These are phyloP conservation scores for Phaffomyces thermotolerans DNA, from an alignment of 805 yeast genomes.

Conservation along the genomic window DNA sequence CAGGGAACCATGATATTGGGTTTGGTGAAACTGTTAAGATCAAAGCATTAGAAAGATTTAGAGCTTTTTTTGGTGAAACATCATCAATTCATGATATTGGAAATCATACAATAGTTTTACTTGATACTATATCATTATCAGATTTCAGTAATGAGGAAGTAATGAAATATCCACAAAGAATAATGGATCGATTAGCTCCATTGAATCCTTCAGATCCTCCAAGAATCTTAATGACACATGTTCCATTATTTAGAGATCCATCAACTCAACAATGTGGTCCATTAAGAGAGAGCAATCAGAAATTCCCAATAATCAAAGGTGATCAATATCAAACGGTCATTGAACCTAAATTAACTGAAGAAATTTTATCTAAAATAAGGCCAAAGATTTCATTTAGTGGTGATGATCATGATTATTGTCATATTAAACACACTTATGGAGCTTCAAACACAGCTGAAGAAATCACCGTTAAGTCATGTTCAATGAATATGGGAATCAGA, in stretches of 20 bases:
- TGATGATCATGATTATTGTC: conserved; percentile 96
- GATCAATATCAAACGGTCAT: conserved; percentile 88
- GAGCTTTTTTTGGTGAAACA: conserved; percentile 66
- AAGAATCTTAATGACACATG: conserved; percentile 72
- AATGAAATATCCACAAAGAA: conserved; percentile 39
- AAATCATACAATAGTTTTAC: conserved; percentile 65
- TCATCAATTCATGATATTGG: conserved; percentile 42
- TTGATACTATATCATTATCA: conserved; percentile 81
- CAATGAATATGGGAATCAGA: conserved; percentile 88
- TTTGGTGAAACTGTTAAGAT: conserved; percentile 68
- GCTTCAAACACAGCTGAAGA: conserved; percentile 45
- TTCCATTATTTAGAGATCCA: conserved; percentile 74
- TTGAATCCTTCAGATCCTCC: conserved; percentile 35
- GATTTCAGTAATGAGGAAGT: conserved; percentile 43
- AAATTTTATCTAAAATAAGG: conserved; percentile 46
- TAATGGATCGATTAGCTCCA: conserved; percentile 36
- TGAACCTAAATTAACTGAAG: conserved; percentile 49
- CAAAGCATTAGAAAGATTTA: conserved; percentile 54
- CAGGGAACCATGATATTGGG: conserved; percentile 98
- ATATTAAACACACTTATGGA: conserved; percentile 45
- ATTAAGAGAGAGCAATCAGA: conserved; percentile 55
- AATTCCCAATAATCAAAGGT: conserved; percentile 69
- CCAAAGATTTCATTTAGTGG: conserved; percentile 81
- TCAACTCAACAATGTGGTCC: conserved; percentile 65
- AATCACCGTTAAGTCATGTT: conserved; percentile 78